Evolutionary conservation across 2,329 filamentous ascomycete species (phyloP).

Genomic region (Lomentospora prolificans): DNA sequence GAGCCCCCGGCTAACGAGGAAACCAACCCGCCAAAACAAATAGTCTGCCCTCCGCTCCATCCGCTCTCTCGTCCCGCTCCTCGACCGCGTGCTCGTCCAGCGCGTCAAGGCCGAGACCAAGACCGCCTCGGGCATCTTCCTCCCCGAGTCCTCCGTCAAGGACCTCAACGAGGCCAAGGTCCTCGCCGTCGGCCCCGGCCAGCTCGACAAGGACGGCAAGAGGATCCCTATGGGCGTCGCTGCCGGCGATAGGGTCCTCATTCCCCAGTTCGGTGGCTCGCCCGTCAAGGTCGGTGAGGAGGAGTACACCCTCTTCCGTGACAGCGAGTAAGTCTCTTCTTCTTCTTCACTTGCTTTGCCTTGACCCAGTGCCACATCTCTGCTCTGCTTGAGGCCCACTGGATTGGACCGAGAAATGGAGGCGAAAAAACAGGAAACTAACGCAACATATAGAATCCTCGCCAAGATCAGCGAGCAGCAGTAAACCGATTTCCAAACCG

Average conservation of each 20-base stretch:
- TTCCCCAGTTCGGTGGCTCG: conserved; percentile 92
- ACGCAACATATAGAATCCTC: conserved; percentile 56
- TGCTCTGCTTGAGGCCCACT: no score
- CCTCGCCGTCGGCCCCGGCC: conserved; percentile 85
- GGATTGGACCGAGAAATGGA: no score
- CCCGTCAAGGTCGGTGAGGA: conserved; percentile 96
- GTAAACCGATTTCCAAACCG: not conserved
- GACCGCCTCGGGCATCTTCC: conserved; percentile 94
- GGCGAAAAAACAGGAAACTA: not conserved
- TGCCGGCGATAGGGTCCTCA: conserved; percentile 85
- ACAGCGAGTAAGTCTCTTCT: conserved; percentile 80
- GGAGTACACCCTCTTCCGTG: conserved; percentile 91
- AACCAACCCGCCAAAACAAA: conserved; percentile 23
- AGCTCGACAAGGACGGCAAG: conserved; percentile 80
- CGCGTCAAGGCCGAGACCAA: conserved; percentile 95
- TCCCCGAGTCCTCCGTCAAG: conserved; percentile 93
- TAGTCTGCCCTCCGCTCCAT: conserved; percentile 81
- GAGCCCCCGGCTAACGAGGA: not conserved
- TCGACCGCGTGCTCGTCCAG: conserved; percentile 97
- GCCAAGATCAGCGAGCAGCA: conserved; percentile 95
- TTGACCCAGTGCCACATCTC: no score
- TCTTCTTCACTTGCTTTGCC: not conserved
- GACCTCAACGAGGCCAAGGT: conserved; percentile 98
- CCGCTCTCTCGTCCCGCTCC: conserved; percentile 86
- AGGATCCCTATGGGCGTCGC: conserved; percentile 73